phyloP scores from a whole-genome alignment of 2,329 filamentous ascomycete genomes.

The Pyrenochaeta sp. region DNA sequence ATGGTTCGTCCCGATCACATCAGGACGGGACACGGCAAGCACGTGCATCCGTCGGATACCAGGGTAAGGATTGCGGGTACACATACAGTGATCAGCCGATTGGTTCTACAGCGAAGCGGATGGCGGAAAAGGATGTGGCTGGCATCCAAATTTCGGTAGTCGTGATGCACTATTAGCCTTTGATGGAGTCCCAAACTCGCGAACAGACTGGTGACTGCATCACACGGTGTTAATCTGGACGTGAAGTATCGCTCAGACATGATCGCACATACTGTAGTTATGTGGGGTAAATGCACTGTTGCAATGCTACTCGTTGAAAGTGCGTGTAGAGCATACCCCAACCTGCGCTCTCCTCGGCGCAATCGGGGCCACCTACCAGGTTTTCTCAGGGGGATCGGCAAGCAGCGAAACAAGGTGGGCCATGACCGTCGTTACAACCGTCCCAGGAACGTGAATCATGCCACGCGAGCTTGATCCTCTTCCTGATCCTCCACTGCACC shows the following conservation, averaged over 20 bases:
- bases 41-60: slow-evolving; percentile 8
- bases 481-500: background rate
- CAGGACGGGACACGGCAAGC: slow-evolving; percentile 7
- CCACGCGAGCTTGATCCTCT: slow-evolving; percentile 5
- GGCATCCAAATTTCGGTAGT: background rate
- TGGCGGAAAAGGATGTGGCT: background rate
- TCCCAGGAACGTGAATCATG: slow-evolving; percentile 16
- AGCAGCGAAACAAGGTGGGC: slow-evolving; percentile 3
- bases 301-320: background rate
- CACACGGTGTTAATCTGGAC: no score
- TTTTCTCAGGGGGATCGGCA: slow-evolving; percentile 8
- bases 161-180: background rate
- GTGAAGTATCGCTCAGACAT: background rate
- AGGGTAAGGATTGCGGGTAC: background rate
- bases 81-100: background rate
- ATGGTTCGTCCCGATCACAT: slow-evolving; percentile 1
- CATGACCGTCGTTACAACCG: slow-evolving; percentile 7
- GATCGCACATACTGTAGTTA: background rate
- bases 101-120: background rate
- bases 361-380: background rate
- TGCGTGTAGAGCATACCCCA: background rate
- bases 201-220: no score
- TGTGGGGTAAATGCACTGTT: background rate
- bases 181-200: background rate
- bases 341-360: background rate